Evolutionary conservation across 768 basidiomycete genomes (phyloP), one percentile per base, ranked within the genome.

Genomic region (Sarcodon sp.): DNA sequence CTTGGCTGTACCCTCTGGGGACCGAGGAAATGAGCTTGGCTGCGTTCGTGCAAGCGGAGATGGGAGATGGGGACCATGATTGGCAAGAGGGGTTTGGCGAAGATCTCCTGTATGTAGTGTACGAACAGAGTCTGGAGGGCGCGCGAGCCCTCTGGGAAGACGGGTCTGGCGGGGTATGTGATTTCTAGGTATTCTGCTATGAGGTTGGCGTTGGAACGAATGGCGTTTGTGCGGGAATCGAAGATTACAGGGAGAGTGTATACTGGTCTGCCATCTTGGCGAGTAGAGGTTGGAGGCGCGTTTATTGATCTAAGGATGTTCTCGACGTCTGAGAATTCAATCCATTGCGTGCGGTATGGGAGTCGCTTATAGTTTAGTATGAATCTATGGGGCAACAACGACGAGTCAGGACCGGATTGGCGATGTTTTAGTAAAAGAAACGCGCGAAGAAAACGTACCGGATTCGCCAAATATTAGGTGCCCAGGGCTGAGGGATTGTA

Each of bases 321-420:
- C 54, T 86, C 84, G 27, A 88, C 74, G 33, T 87, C 77, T 15
- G 78, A 70, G 50, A 83, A 75, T 33, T 86, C 79, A 15, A 87
- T 66, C 80, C 80, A 86, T 21, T 71, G 64, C 0, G 85, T 88
- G 37, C 71, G 72, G 57, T 87, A 83, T 0, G 70, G 75, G 6
- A 88, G 70, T 3, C 79, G 72, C 57, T 87, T 87, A 58, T 75
- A 86, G 58, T 87, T 87, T n/a, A 87, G 66, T 39, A 85, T 77
- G 45, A 85, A 75, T 43, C 83, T 85, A 38, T 9, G 8, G n/a
- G n/a, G n/a, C n/a, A n/a, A n/a, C 31, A 12, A 13, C 1, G 31
- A 47, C 50, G 10, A 51, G 47, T 27, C 45, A 3, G 15, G 6
- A 27, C 12, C 1, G 7, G 3, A 12, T 7, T 38, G 12, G 34